Evolutionary conservation across 139 green algal genomes (phyloP), one percentile per base, ranked within the genome.

Genomic region (Haematococcus sp.): DNA sequence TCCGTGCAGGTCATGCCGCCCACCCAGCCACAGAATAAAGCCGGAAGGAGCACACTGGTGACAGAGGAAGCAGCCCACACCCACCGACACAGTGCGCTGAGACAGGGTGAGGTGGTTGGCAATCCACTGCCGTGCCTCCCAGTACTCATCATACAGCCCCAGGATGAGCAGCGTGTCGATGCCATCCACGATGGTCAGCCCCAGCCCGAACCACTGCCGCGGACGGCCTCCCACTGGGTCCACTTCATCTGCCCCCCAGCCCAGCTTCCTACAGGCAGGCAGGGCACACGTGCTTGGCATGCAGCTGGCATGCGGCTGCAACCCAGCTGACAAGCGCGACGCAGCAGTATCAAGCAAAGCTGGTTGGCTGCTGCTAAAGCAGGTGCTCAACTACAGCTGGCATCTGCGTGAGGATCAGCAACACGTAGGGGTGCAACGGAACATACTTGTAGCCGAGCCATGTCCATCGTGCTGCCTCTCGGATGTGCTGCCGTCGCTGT

Each of bases 221-320:
- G 35, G 43, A 1, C 54, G 70, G 61, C 54, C 34, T 46, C 70
- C 74, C 28, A 52, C 60, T 0, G 79, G 35, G 46, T 87, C 74
- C 2, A 97, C 76, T 73, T 97, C 92, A 61, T 97, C 92, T 52
- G 88, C 22, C 2, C 92, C 92, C 86, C 87, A 96, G 0, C 92
- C 92, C 64, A 77, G 88, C 59, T 82, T 75, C 80, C 83, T 89
- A 28, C 40, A 69, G 30, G n/a, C n/a, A n/a, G n/a, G n/a, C 17
- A 68, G 20, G 17, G 28, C 27, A 23, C n/a, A 58, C 25, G 22
- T 55, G 49, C 5, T 25, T 64, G 15, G 15, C 30, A 13, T 54
- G 7, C 54, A 35, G 40, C 25, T 55, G 20, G 4, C 35, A 4
- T 27, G 33, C 28, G 35, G 28, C 35, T 4, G 17, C 23, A 59